phyloP scores from a whole-genome alignment of 352 stramenopile genomes.

The Phytophthora chlamydospora region DNA sequence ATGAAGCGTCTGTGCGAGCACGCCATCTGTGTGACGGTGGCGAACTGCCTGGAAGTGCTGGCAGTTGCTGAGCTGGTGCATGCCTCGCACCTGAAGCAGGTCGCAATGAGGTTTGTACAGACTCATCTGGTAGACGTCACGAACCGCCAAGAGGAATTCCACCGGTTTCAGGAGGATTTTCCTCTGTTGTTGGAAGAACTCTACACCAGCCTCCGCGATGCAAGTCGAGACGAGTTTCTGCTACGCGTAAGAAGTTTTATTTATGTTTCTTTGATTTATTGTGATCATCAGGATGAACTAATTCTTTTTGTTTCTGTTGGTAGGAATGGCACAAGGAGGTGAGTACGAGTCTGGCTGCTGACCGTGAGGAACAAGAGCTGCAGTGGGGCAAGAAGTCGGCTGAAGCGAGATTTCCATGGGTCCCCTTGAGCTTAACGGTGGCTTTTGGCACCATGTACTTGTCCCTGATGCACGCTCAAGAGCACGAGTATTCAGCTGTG shows the following conservation, averaged over 20 bases:
- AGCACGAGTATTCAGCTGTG: slow-evolving; percentile 55
- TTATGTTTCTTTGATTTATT: slow-evolving; percentile 2
- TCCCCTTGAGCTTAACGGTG: slow-evolving; percentile 50
- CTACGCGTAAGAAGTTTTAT: slow-evolving; percentile 38
- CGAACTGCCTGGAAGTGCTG: slow-evolving; percentile 69
- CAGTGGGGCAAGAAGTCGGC: slow-evolving; percentile 34
- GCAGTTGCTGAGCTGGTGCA: slow-evolving; percentile 65
- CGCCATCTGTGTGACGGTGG: slow-evolving; percentile 40
- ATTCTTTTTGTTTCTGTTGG: slow-evolving; percentile 2
- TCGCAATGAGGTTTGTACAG: slow-evolving; percentile 45
- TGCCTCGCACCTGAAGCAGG: slow-evolving; percentile 61
- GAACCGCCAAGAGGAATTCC: slow-evolving; percentile 33
- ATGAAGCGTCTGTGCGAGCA: slow-evolving; percentile 77
- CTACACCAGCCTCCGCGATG: slow-evolving; percentile 38
- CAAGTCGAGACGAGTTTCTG: slow-evolving; percentile 34
- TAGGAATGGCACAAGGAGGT: slow-evolving; percentile 58
- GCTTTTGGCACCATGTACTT: slow-evolving; percentile 68
- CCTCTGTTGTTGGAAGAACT: slow-evolving; percentile 56
- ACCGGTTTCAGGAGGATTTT: slow-evolving; percentile 37
- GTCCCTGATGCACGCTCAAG: slow-evolving; percentile 50
- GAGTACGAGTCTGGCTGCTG: slow-evolving; percentile 14
- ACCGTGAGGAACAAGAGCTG: slow-evolving; percentile 38
- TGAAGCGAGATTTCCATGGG: slow-evolving; percentile 52
- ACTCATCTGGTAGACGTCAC: slow-evolving; percentile 37
- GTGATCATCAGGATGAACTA: neutral